phyloP scores from a whole-genome alignment of 306 rosid species.

The Acacia crassicarpa region DNA sequence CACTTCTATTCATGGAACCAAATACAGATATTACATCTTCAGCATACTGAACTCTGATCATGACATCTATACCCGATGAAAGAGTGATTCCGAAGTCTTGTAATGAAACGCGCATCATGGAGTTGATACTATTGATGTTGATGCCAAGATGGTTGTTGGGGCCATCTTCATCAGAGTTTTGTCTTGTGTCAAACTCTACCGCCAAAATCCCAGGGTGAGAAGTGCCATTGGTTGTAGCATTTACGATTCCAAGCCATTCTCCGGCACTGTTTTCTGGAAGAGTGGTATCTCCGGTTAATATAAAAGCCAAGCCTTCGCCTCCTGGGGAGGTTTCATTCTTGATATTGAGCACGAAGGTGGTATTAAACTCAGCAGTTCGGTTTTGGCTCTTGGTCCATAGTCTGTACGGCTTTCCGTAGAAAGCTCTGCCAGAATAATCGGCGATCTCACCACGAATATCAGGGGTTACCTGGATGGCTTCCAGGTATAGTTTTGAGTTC shows the following conservation, averaged over 20 bases:
- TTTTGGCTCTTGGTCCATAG: conserved; percentile 32
- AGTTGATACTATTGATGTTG: conserved; percentile 54
- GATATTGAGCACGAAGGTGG: conserved; percentile 39
- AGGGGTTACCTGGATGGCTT: conserved; percentile 48
- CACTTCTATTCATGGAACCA: conserved; percentile 26
- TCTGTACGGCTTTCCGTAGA: conserved; percentile 27
- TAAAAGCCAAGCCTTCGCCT: conserved; percentile 53
- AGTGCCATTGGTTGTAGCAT: conserved; percentile 54
- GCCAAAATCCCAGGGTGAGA: conserved; percentile 48
- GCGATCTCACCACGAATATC: background rate
- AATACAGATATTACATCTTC: conserved; percentile 33
- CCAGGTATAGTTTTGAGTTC: conserved; percentile 12
- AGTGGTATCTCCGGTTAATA: conserved; percentile 30
- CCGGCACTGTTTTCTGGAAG: conserved; percentile 40
- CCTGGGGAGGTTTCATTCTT: conserved; percentile 16
- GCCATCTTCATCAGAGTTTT: conserved; percentile 48
- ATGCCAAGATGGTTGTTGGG: conserved; percentile 69
- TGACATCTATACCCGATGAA: background rate
- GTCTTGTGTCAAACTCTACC: conserved; percentile 70
- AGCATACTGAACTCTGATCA: conserved; percentile 33
- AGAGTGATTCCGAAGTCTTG: conserved; percentile 34
- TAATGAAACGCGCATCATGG: conserved; percentile 40
- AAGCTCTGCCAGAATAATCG: conserved; percentile 36
- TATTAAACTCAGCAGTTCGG: conserved; percentile 34
- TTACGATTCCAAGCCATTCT: conserved; percentile 52